A percentile compares a stretch with the other conserved stretches of the same genome.
phyloP scores from a whole-genome alignment of 495 filamentous ascomycete genomes.

The Tuber magnatum region DNA sequence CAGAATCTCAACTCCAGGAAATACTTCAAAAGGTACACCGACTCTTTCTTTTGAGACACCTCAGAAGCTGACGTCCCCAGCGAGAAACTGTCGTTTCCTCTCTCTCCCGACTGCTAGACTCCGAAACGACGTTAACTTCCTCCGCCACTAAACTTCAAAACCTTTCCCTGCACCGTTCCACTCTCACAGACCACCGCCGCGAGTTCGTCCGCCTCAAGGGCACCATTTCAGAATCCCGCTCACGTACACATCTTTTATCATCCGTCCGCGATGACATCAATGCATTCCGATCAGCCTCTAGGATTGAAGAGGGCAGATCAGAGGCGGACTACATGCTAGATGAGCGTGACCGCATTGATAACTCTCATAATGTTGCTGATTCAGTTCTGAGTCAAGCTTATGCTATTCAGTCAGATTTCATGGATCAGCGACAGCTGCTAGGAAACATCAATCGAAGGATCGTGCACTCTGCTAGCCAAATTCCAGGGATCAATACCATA shows the following conservation, averaged over 20 bases:
- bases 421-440: slow-evolving; percentile 75
- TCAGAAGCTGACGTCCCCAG: slow-evolving; percentile 46
- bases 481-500: slow-evolving; percentile 87
- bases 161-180: slow-evolving; percentile 82
- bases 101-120: slow-evolving; percentile 83
- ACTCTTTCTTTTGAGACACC: not conserved
- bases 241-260: slow-evolving; percentile 83
- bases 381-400: slow-evolving; percentile 93
- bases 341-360: slow-evolving; percentile 75
- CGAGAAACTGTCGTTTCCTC: slow-evolving; percentile 74
- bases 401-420: slow-evolving; percentile 88
- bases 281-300: slow-evolving; percentile 64
- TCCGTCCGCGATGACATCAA: slow-evolving; percentile 88
- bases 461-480: slow-evolving; percentile 74
- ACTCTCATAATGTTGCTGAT: slow-evolving; percentile 79
- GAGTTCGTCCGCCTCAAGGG: slow-evolving; percentile 68
- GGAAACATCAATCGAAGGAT: slow-evolving; percentile 82
- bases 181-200: slow-evolving; percentile 75
- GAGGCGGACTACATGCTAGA: slow-evolving; percentile 97
- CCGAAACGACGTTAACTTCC: slow-evolving; percentile 77
- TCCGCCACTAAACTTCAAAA: slow-evolving; percentile 93
- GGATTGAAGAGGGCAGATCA: slow-evolving; percentile 36
- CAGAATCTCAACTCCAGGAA: slow-evolving; percentile 75
- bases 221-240: slow-evolving; percentile 62
- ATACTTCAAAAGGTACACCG: slow-evolving; percentile 63